phyloP scores from a whole-genome alignment of 768 basidiomycete genomes.

The Leccinum imitatum region DNA sequence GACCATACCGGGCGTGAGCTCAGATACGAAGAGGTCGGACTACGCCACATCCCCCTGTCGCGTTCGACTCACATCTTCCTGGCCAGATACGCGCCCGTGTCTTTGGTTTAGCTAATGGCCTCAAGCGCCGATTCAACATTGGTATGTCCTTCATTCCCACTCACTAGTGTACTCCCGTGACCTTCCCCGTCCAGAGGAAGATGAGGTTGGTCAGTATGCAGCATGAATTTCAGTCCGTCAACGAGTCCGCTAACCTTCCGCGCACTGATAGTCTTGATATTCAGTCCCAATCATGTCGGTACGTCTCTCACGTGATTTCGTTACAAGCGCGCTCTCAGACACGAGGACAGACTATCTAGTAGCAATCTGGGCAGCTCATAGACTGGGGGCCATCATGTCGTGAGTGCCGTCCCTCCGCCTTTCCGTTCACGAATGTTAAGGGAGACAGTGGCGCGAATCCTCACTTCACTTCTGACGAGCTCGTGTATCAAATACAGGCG shows the following conservation, averaged over 20 bases:
- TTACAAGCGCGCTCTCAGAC: neutral
- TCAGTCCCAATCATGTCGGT: constrained; percentile 70
- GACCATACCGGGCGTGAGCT: constrained; percentile 37
- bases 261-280: constrained; percentile 50
- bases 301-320: constrained; percentile 12
- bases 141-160: constrained; percentile 23
- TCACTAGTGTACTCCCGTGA: neutral
- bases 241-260: constrained; percentile 8
- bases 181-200: constrained; percentile 29
- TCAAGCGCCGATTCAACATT: constrained; percentile 34
- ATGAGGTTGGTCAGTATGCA: constrained; percentile 39
- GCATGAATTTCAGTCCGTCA: neutral
- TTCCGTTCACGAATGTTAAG: constrained; percentile 1
- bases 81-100: constrained; percentile 36
- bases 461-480: constrained; percentile 54
- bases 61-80: neutral
- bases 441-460: constrained; percentile 60
- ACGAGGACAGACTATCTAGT: constrained; percentile 48
- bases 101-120: constrained; percentile 39
- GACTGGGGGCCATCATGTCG: constrained; percentile 58
- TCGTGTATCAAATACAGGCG: constrained; percentile 53
- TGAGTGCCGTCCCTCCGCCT: constrained; percentile 31
- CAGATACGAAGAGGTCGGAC: constrained; percentile 37
- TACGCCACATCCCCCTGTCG: neutral
- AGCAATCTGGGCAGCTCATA: constrained; percentile 55